Evolutionary conservation across 2,329 filamentous ascomycete species (phyloP), one percentile per base, ranked within the genome.

Genomic region (Penicillium sp.): DNA sequence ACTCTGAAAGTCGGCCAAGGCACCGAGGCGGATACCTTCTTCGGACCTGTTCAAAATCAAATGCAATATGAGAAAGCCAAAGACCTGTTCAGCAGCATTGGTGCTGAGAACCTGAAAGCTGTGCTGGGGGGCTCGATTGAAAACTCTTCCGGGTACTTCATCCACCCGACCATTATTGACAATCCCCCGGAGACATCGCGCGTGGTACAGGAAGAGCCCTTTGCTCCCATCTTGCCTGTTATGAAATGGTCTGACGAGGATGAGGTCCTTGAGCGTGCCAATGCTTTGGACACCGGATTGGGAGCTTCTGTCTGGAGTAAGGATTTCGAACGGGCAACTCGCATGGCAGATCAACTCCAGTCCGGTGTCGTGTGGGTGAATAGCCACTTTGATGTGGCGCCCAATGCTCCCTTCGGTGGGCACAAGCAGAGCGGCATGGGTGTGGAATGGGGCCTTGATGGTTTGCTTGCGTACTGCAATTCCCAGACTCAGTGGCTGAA

Each of bases 61-160:
- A 81, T 84, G 79, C 87, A 89, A 69, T 88, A 80, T 65, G 81
- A 86, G 44, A 80, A 80, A 25, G 82, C 85, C 26, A 81, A 80
- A 63, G 69, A 75, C 12, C 80, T 86, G 57, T 78, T 88, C 50
- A 76, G 77, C 10, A 82, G 85, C 47, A 82, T 81, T 56, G 77
- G 80, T 63, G 75, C 76, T 58, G 79, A 82, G 36, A 80, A 81
- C 45, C 78, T 82, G 61, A 78, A 79, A 12, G 75, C 84, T 41
- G 80, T 79, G 1, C 62, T 78, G 14, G 82, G 81, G 11, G 82
- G 82, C 41, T 68, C 74, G 52, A 31, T 74, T 64, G 45, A 75
- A 76, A 62, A 66, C 3, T 73, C 70, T 3, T 70, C 79, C 48
- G 84, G 83, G 2, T 86, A 80, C 71, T 85, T 83, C 73, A 75